These are phyloP conservation scores for Calonectria honghensis DNA, from an alignment of 2,329 filamentous ascomycete species.

Conservation along the genomic window DNA sequence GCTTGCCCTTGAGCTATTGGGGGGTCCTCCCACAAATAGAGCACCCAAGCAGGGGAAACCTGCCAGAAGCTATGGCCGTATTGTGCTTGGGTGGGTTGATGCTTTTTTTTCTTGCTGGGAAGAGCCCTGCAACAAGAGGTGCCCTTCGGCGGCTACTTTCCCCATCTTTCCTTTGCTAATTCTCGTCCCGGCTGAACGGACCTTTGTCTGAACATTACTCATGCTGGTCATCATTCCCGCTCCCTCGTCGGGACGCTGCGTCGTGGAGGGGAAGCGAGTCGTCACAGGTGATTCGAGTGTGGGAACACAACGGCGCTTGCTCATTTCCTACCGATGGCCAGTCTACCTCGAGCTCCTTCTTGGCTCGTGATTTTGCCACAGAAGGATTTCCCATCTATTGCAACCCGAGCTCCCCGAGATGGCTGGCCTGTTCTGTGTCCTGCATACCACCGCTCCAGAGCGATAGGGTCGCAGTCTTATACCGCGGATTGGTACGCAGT, in stretches of 20 bases:
- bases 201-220: slow-evolving; percentile 33
- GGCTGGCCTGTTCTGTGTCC: slow-evolving; percentile 19
- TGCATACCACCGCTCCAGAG: slow-evolving; percentile 18
- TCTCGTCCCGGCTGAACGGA: slow-evolving; percentile 22
- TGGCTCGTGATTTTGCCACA: slow-evolving; percentile 16
- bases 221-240: slow-evolving; percentile 26
- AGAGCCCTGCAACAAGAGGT: slow-evolving; percentile 38
- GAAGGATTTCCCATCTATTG: slow-evolving; percentile 2
- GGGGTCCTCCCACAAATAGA: slow-evolving; percentile 33
- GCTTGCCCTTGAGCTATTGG: slow-evolving; percentile 33
- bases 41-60: slow-evolving; percentile 41
- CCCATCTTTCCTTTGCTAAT: slow-evolving; percentile 36
- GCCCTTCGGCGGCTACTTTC: slow-evolving; percentile 36
- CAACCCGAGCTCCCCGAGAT: slow-evolving; percentile 26
- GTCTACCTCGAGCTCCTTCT: neutral
- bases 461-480: slow-evolving; percentile 26
- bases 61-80: slow-evolving; percentile 47
- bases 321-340: neutral
- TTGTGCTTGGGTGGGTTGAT: slow-evolving; percentile 41
- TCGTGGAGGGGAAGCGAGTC: neutral
- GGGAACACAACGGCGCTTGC: slow-evolving; percentile 24
- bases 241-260: neutral
- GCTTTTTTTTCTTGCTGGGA: slow-evolving; percentile 36
- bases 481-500: slow-evolving; percentile 3
- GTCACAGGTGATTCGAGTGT: slow-evolving; percentile 22